These are phyloP conservation scores for Corylus americana DNA, from an alignment of 306 rosid species.

Conservation along the genomic window DNA sequence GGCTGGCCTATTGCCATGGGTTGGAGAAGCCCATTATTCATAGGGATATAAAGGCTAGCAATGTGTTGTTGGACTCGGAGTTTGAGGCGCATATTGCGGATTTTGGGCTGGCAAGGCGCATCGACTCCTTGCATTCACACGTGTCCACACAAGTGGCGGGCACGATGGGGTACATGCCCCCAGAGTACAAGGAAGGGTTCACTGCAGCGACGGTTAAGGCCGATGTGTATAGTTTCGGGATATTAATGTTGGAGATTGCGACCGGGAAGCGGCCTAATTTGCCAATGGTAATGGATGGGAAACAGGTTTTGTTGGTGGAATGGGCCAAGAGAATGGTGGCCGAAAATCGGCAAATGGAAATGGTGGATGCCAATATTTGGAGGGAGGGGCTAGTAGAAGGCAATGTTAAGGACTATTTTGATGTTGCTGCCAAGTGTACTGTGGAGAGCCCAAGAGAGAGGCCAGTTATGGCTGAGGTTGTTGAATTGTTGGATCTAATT, in stretches of 20 bases:
- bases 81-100: conserved; percentile 87
- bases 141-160: conserved; percentile 89
- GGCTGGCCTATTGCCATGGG: conserved; percentile 61
- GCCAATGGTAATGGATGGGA: conserved; percentile 22
- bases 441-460: conserved; percentile 48
- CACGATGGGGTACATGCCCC: conserved; percentile 93
- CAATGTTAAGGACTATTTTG: conserved; percentile 57
- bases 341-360: conserved; percentile 41
- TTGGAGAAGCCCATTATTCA: conserved; percentile 75
- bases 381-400: conserved; percentile 43
- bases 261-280: conserved; percentile 70
- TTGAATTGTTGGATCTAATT: conserved; percentile 36
- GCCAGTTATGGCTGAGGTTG: conserved; percentile 55
- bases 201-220: conserved; percentile 57
- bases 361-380: conserved; percentile 59
- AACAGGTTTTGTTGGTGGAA: conserved; percentile 56
- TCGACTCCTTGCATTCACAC: conserved; percentile 51
- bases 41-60: conserved; percentile 81
- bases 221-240: conserved; percentile 86
- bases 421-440: conserved; percentile 62
- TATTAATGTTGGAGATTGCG: conserved; percentile 67
- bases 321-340: conserved; percentile 72
- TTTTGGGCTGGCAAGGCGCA: conserved; percentile 82
- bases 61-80: conserved; percentile 57
- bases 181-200: conserved; percentile 72